A percentile compares a stretch with the other conserved stretches of the same genome.
Evolutionary conservation across 2,329 filamentous ascomycete genomes (phyloP).

Genomic region (Pestalotiopsis sp.): DNA sequence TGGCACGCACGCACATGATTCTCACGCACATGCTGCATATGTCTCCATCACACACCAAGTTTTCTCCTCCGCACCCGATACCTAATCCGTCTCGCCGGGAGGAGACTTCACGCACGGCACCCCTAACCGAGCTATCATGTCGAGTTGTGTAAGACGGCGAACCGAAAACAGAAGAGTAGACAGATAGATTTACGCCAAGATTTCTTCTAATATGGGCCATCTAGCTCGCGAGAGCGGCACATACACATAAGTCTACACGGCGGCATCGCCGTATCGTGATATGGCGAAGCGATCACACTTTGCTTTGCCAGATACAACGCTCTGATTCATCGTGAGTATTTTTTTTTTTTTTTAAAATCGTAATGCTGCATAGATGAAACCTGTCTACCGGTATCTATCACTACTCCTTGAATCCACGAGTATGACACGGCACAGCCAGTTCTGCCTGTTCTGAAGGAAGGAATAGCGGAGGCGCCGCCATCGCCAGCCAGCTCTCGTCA

Average conservation of each 20-base stretch:
- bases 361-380: background rate
- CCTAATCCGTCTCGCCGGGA: slow-evolving; percentile 3
- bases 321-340: background rate
- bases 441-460: background rate
- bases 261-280: background rate
- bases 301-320: background rate
- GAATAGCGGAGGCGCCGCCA: background rate
- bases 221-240: background rate
- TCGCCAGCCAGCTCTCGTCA: too few relatives aligned
- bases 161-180: background rate
- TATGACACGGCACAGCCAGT: background rate
- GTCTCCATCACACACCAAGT: background rate
- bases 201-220: background rate
- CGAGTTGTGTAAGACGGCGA: too few relatives aligned
- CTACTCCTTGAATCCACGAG: too few relatives aligned
- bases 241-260: background rate
- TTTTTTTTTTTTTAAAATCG: background rate
- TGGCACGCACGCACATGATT: background rate
- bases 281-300: background rate
- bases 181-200: background rate
- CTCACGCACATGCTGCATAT: background rate
- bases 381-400: too few relatives aligned
- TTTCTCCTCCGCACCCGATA: background rate
- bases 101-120: background rate
- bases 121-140: too few relatives aligned